Evolutionary conservation across 805 yeast genomes (phyloP), one percentile per base, ranked within the genome.

Genomic region (Hanseniaspora vineae): DNA sequence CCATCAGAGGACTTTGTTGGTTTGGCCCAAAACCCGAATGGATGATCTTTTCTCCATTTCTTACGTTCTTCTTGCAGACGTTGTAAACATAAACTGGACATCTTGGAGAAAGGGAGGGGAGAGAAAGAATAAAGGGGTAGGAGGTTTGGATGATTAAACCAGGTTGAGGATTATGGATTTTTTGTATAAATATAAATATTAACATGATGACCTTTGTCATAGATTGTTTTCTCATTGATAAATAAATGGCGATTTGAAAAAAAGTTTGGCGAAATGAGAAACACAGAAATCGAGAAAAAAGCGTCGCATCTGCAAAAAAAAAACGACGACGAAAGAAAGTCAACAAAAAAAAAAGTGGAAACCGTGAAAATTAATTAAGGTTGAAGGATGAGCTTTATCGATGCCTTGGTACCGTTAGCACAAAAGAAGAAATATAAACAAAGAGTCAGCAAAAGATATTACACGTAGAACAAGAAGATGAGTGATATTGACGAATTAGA

Each of bases 11-110:
- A 70, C 62, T 84, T 89, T 23, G 68, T 60, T 13, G 99, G 99
- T 59, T 86, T 85, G 37, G 99, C 99, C 55, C 68, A 89, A 66
- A 92, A 92, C 8, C 97, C 97, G 66, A 89, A 92, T 0, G 99
- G 99, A 62, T 92, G 99, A 63, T 88, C 96, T 63, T 87, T 90
- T 56, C 99, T 79, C 99, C 99, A 92, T 64, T 84, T 87, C 66
- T 89, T 90, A 65, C 98, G 69, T 64, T 90, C 98, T 65, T 88
- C 95, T 60, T 89, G 97, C 39, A 90, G 75, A 57, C 98, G 78
- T 50, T 79, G 86, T 53, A 80, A 70, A 62, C 94, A 81, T 50
- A 87, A 74, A 50, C 84, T 65, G 47, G 71, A 67, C 75, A 69
- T 69, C 18, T n/a, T 37, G n/a, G n/a, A n/a, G n/a, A n/a, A n/a